Base-by-base conservation (phyloP, 2,329 filamentous ascomycete genomes). In the Clonostachys byssicola region DNA sequence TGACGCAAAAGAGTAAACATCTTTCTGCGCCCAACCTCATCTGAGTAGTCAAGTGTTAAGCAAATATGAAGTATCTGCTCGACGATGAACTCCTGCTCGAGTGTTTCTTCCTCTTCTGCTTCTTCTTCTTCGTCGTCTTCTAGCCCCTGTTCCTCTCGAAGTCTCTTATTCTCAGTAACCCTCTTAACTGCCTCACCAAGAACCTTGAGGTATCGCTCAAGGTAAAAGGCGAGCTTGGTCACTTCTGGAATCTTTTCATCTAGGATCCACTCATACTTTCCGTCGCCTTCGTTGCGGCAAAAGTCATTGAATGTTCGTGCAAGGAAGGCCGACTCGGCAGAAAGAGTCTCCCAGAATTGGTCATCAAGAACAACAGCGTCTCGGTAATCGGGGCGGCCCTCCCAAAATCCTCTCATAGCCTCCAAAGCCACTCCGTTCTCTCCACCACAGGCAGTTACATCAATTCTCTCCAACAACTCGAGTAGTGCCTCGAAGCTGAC, bases 181-280 rank as follows among this genome's bases (percentile, higher is more conserved):
- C 76, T 73, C 60, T 74, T 77, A 16, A 89, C 74, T 3, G 80
- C 76, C 49, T 89, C 81, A 23, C 88, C 75, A 30, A 92, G 70
- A 23, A 74, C 84, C 57, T 73, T 78, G 55, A 94, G 81, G 60
- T 96, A 92, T 42, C 86, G 83, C 57, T 95, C 85, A 2, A 99
- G 75, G 61, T 89, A 88, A 63, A 89, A 94, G 5, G 90, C 92
- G 23, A 99, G 81, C 56, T 89, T 90, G 2, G 89, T 96, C 43
- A 97, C 91, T 66, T 96, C 92, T 0, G 94, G 94, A 61, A 99
- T 83, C 67, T 96, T 97, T 61, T 96, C 91, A 56, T 97, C 94
- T 2, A 92, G 73, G 42, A 94, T 73, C 12, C 79, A 77, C 56
- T 91, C 83, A 54, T 88, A 86, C 56, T 88, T 89, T 20, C 84